Percentiles rank a stretch among this genome's conserved stretches.
phyloP scores from a whole-genome alignment of 2,329 filamentous ascomycete genomes.

The Orbilia ellipsospora region DNA sequence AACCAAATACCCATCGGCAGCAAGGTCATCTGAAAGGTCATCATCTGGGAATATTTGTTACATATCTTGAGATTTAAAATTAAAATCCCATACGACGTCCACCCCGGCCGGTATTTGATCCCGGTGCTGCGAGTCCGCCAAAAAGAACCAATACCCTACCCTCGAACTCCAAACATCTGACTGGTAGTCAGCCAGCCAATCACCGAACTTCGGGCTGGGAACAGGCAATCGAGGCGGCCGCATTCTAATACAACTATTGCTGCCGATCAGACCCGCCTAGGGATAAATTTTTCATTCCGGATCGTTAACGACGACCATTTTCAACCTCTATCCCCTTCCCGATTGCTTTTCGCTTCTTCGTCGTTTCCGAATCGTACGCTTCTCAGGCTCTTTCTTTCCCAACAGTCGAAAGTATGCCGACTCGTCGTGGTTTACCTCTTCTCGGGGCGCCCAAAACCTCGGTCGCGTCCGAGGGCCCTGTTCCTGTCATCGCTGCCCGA shows the following conservation, averaged over 20 bases:
- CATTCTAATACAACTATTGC: conserved; percentile 12
- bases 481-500: conserved; percentile 52
- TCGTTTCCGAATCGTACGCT: not conserved
- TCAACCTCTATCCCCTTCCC: not conserved
- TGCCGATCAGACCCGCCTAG: conserved; percentile 53
- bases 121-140: not conserved
- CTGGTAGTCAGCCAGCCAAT: conserved; percentile 41
- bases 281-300: conserved; percentile 45
- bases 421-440: conserved; percentile 46
- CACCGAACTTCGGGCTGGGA: conserved; percentile 32
- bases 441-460: conserved; percentile 54
- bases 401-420: conserved; percentile 31
- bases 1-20: conserved; percentile 6
- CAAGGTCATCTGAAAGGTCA: too few species aligned
- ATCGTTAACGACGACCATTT: not conserved
- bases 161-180: conserved; percentile 37
- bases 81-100: not conserved
- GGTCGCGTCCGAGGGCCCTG: conserved; percentile 53
- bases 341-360: conserved; percentile 9
- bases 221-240: conserved; percentile 44
- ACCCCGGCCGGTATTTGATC: not conserved
- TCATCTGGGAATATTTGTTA: too few species aligned
- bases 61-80: too few species aligned
- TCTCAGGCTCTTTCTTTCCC: too few species aligned
- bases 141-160: conserved; percentile 8